Evolutionary conservation across 73 alveolate genomes (phyloP).

Genomic region (Tetrahymena borealis): DNA sequence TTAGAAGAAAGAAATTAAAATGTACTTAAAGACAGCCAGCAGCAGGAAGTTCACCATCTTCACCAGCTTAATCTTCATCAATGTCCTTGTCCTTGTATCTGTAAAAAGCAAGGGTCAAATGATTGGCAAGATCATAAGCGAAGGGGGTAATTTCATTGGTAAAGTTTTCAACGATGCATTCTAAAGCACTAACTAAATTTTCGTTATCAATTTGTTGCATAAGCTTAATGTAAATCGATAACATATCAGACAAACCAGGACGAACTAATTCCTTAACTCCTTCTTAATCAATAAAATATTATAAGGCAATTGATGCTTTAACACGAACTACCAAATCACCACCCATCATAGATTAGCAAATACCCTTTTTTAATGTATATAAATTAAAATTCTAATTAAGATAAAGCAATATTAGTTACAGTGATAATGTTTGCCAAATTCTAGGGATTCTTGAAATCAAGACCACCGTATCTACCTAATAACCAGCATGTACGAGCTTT

Average conservation of each 20-base stretch:
- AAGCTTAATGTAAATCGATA: slow-evolving; percentile 57
- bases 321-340: slow-evolving; percentile 70
- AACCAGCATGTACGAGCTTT: neutral
- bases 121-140: slow-evolving; percentile 64
- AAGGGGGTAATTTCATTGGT: slow-evolving; percentile 71
- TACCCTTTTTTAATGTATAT: slow-evolving; percentile 17
- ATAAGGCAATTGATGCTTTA: slow-evolving; percentile 59
- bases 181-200: slow-evolving; percentile 72
- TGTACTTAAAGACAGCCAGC: slow-evolving; percentile 62
- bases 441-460: slow-evolving; percentile 46
- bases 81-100: slow-evolving; percentile 53
- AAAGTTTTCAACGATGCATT: slow-evolving; percentile 68
- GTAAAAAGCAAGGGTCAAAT: slow-evolving; percentile 45
- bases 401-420: slow-evolving; percentile 49
- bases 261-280: slow-evolving; percentile 50
- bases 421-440: slow-evolving; percentile 65
- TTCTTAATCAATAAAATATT: slow-evolving; percentile 45
- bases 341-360: slow-evolving; percentile 40
- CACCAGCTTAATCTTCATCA: slow-evolving; percentile 62
- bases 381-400: slow-evolving; percentile 6
- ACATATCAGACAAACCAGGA: slow-evolving; percentile 56
- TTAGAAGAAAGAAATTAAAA: neutral
- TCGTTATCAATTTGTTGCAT: slow-evolving; percentile 77
- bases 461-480: neutral
- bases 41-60: slow-evolving; percentile 58